Base-by-base conservation (phyloP, 2,329 filamentous ascomycete species). In the Aspergillus fijiensis region DNA sequence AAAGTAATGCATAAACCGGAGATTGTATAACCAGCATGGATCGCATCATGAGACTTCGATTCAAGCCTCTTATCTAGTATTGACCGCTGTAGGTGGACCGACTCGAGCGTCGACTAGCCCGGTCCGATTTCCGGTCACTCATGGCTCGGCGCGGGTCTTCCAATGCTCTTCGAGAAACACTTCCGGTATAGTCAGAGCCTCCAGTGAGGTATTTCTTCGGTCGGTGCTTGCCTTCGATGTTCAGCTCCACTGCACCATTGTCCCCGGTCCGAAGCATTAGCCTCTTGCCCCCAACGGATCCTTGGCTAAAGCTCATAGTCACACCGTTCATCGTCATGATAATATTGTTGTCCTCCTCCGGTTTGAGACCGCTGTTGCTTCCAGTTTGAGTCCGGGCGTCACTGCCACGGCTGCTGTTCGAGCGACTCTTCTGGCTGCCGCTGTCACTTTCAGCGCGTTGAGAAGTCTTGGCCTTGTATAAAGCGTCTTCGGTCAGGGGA, bases 401-500 rank as follows among this genome's bases (percentile, higher is more conserved):
- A 57, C 73, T 78, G 29, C 70, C 76, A 27, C 74, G 75, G 64
- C 76, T 79, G 67, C 76, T 77, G 62, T 71, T 73, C 5, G 76
- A 76, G 21, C 73, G 74, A 59, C 72, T 78, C 57, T 77, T 77
- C 55, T 76, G 74, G 55, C 76, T 78, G 27, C 73, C 76, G 49
- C 72, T 75, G 47, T 79, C 76, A 55, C 76, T 78, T 35, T 69
- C 71, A 5, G 69, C 60, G 47, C 73, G 70, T 45, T 67, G 67
- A 12, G 62, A 61, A 11, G 66, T 61, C 55, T 76, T 77, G 50
- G 65, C 62, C 35, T 74, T 71, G 45, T 71, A 64, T 49, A 78
- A 60, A 3, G 72, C 68, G 60, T 77, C 76, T 4, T 68, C 62
- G 2, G 74, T 77, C 33, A 75, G 63, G n/a, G 75, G 71, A 14